Evolutionary conservation across 441 rosid species (phyloP).

Genomic region (Rhodomyrtus psidioides): DNA sequence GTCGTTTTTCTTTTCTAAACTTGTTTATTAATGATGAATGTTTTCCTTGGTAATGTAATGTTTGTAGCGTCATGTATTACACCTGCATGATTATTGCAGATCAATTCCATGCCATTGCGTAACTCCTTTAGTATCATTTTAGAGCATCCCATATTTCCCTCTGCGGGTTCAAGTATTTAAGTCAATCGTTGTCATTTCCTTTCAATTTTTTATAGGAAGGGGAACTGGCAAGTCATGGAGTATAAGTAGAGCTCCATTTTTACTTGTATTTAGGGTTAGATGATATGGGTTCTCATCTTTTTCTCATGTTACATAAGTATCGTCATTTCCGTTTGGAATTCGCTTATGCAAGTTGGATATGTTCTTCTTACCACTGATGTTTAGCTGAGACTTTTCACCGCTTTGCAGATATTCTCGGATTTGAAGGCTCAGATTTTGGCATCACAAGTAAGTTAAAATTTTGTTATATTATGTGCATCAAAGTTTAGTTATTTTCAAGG

Average conservation of each 20-base stretch:
- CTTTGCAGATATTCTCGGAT: constrained; percentile 74
- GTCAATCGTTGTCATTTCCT: neutral
- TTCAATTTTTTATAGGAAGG: neutral
- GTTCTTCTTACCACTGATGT: neutral
- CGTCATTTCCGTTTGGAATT: neutral
- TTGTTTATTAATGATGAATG: neutral
- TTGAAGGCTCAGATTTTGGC: constrained; percentile 85
- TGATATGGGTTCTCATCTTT: neutral
- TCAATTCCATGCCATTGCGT: neutral
- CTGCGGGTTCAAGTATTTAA: neutral
- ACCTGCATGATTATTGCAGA: neutral
- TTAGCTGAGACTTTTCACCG: neutral
- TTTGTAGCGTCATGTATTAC: neutral
- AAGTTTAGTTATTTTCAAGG: neutral
- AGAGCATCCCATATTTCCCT: neutral
- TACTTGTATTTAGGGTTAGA: neutral
- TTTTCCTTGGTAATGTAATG: neutral
- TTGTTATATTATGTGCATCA: neutral
- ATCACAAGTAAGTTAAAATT: constrained; percentile 55
- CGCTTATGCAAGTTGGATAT: neutral
- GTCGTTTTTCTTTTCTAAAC: neutral
- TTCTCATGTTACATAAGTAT: neutral
- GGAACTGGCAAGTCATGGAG: neutral
- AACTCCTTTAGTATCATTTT: neutral
- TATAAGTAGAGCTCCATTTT: neutral